Percentiles rank a stretch among this genome's conserved stretches.
phyloP scores from a whole-genome alignment of 306 rosid genomes.

The Dicorynia guianensis region DNA sequence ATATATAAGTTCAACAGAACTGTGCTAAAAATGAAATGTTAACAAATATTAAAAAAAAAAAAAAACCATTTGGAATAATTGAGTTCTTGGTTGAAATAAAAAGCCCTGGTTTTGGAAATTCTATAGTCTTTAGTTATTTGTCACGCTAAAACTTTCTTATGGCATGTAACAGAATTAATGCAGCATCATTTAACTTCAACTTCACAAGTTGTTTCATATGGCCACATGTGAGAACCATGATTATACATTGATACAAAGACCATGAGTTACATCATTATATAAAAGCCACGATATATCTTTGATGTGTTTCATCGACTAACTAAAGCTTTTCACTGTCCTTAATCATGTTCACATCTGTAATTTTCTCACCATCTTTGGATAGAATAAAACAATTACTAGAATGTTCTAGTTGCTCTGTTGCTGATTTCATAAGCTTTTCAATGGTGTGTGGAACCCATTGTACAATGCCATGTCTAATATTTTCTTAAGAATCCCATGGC shows the following conservation, averaged over 20 bases:
- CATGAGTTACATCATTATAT: neutral
- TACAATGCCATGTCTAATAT: conserved; percentile 72
- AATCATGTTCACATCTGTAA: conserved; percentile 71
- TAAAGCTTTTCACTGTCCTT: conserved; percentile 81
- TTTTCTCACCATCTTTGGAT: conserved; percentile 91
- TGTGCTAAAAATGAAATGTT: too few species aligned
- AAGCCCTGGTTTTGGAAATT: too few species aligned
- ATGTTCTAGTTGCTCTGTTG: conserved; percentile 59
- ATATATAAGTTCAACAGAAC: too few species aligned
- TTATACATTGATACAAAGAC: conserved; percentile 6
- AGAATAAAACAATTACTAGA: conserved; percentile 55
- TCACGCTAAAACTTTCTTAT: neutral
- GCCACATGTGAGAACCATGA: neutral
- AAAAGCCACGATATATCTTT: conserved; percentile 24
- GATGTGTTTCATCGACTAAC: conserved; percentile 57
- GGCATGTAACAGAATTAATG: neutral
- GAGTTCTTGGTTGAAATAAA: too few species aligned
- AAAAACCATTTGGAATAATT: too few species aligned
- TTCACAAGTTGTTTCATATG: neutral
- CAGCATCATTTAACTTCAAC: neutral
- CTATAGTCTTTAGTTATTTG: neutral
- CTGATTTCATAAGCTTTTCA: conserved; percentile 66
- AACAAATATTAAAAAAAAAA: too few species aligned
- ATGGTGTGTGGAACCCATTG: conserved; percentile 76
- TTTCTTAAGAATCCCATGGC: conserved; percentile 80